Evolutionary conservation across 257 asterid genomes (phyloP).

Genomic region (Scutellaria barbata): DNA sequence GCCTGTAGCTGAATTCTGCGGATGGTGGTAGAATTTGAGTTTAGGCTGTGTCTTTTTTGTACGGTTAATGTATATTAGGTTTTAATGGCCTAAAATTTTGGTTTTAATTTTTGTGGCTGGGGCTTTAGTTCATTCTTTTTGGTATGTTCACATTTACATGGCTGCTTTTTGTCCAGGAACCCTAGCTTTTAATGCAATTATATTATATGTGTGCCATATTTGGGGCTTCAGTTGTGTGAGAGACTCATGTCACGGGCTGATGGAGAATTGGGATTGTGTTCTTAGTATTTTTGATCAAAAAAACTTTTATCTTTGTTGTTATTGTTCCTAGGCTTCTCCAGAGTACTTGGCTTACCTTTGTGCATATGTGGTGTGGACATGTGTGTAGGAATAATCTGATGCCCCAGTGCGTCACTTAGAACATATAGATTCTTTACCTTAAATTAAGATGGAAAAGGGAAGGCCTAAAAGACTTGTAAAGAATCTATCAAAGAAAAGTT

Average conservation of each 20-base stretch:
- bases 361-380: not conserved
- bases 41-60: constrained; percentile 2
- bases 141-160: constrained; percentile 14
- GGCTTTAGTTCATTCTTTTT: constrained; percentile 22
- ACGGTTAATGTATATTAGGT: constrained; percentile 1
- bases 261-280: constrained; percentile 15
- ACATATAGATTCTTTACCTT: too few relatives aligned
- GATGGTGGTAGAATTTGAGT: constrained; percentile 26
- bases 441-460: too few relatives aligned
- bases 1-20: constrained; percentile 25
- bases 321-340: constrained; percentile 6
- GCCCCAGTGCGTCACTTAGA: too few relatives aligned
- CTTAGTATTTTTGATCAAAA: not conserved
- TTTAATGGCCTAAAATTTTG: not conserved
- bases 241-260: not conserved
- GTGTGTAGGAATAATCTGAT: too few relatives aligned
- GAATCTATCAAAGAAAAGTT: too few relatives aligned
- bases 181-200: constrained; percentile 14
- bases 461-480: too few relatives aligned
- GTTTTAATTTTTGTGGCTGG: constrained; percentile 11
- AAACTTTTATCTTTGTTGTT: not conserved
- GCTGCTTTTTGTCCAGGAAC: constrained; percentile 13
- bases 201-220: not conserved
- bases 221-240: not conserved
- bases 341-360: not conserved